These are phyloP conservation scores for Agarophyton chilense DNA, from an alignment of 23 red algal genomes.

Conservation along the genomic window DNA sequence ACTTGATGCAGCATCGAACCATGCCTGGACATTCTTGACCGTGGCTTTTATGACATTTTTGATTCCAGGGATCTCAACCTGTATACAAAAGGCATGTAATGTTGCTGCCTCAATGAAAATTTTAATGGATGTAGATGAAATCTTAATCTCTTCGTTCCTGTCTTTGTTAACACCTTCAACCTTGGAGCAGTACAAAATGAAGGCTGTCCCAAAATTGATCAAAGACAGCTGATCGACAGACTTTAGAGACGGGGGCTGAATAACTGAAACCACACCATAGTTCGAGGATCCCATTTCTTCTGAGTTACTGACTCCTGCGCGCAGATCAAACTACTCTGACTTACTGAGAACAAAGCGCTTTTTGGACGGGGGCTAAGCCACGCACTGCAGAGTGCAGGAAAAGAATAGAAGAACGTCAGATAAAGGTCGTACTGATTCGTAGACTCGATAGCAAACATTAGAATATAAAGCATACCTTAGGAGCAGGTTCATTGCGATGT, in stretches of 20 bases:
- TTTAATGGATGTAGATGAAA: background rate
- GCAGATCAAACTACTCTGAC: too few relatives aligned
- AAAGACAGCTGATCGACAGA: background rate
- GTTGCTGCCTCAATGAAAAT: background rate
- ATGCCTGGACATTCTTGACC: background rate
- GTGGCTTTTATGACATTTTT: background rate
- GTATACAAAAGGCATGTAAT: background rate
- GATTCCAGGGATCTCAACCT: background rate
- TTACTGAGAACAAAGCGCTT: too few relatives aligned
- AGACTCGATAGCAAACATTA: too few relatives aligned
- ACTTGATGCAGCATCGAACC: background rate
- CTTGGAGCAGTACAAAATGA: background rate
- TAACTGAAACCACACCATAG: background rate
- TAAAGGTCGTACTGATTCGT: too few relatives aligned
- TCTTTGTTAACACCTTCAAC: background rate
- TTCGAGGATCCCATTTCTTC: background rate
- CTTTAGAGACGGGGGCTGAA: background rate
- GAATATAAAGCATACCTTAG: too few relatives aligned
- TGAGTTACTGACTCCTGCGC: too few relatives aligned
- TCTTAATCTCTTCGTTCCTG: background rate
- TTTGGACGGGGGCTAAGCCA: too few relatives aligned
- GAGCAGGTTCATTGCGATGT: too few relatives aligned
- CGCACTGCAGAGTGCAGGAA: too few relatives aligned
- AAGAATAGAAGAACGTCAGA: too few relatives aligned
- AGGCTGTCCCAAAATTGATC: background rate